Conservation (phyloP, 1,284 basidiomycete species). For the Dichomitus squalens region DNA sequence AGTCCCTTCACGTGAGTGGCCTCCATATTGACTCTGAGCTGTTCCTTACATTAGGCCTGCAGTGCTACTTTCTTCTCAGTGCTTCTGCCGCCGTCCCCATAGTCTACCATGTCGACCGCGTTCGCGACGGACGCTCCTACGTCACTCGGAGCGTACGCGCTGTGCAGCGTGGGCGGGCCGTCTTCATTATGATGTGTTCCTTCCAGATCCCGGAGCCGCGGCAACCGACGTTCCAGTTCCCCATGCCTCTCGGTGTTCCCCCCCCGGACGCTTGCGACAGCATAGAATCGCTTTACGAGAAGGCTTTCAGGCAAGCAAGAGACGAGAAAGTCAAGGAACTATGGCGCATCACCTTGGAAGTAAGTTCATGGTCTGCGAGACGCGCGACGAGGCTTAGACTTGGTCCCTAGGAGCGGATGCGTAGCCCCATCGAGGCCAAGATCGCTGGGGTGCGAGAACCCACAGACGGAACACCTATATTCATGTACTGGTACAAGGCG, state of each 20-base stretch:
- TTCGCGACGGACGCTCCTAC: slow-evolving; percentile 82
- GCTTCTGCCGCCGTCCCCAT: slow-evolving; percentile 80
- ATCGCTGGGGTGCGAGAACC: slow-evolving; percentile 39
- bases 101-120: slow-evolving; percentile 82
- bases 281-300: slow-evolving; percentile 45
- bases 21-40: background rate
- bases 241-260: slow-evolving; percentile 59
- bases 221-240: slow-evolving; percentile 68
- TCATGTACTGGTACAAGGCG: slow-evolving; percentile 84
- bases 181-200: slow-evolving; percentile 87
- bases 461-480: slow-evolving; percentile 50
- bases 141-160: slow-evolving; percentile 76
- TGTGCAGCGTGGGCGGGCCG: slow-evolving; percentile 71
- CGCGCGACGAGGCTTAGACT: background rate
- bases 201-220: slow-evolving; percentile 82
- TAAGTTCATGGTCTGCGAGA: background rate
- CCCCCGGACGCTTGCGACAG: slow-evolving; percentile 68
- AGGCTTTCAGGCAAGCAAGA: slow-evolving; percentile 20
- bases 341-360: slow-evolving; percentile 17
- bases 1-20: slow-evolving; percentile 72
- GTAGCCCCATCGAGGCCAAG: slow-evolving; percentile 73
- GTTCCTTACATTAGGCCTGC: background rate
- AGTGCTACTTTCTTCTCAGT: slow-evolving; percentile 84
- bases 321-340: slow-evolving; percentile 23
- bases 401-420: slow-evolving; percentile 56